These are phyloP conservation scores for Maudiozyma bulderi DNA, from an alignment of 805 yeast genomes.

Conservation along the genomic window DNA sequence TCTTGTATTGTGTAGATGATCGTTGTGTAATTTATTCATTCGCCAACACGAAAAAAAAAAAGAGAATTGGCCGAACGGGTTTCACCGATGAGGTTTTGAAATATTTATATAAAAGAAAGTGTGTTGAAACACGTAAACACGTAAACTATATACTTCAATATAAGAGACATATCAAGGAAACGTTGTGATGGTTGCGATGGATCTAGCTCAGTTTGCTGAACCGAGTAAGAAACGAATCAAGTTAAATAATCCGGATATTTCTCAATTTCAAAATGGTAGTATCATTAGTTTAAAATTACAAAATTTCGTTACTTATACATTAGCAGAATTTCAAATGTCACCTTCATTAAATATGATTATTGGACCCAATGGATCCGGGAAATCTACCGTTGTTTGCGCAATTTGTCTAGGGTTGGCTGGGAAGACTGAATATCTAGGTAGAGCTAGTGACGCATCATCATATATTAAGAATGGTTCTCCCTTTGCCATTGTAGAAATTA, in stretches of 20 bases:
- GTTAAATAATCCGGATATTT: slow-evolving; percentile 6
- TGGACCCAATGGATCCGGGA: slow-evolving; percentile 96
- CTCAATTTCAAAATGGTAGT: slow-evolving; percentile 36
- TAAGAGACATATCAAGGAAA: no score
- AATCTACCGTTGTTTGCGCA: slow-evolving; percentile 87
- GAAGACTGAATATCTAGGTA: slow-evolving; percentile 61
- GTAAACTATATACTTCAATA: no score
- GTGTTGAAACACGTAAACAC: background rate
- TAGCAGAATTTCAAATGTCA: slow-evolving; percentile 64
- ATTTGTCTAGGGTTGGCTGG: slow-evolving; percentile 86
- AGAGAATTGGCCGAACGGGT: no score
- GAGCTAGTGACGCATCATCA: slow-evolving; percentile 46
- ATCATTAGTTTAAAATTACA: slow-evolving; percentile 44
- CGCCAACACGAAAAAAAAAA: no score
- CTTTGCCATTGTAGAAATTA: slow-evolving; percentile 29
- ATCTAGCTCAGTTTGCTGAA: background rate
- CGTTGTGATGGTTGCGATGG: background rate
- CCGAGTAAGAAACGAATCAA: slow-evolving; percentile 3
- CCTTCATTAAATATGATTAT: slow-evolving; percentile 85
- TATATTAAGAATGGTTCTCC: slow-evolving; percentile 63
- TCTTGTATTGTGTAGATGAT: background rate
- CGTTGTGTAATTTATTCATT: background rate
- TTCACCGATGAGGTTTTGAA: no score
- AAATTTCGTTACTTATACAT: slow-evolving; percentile 62
- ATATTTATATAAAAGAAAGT: background rate